Evolutionary conservation across 352 stramenopile genomes (phyloP), one percentile per base, ranked within the genome.

Genomic region (Phytophthora aleatoria): DNA sequence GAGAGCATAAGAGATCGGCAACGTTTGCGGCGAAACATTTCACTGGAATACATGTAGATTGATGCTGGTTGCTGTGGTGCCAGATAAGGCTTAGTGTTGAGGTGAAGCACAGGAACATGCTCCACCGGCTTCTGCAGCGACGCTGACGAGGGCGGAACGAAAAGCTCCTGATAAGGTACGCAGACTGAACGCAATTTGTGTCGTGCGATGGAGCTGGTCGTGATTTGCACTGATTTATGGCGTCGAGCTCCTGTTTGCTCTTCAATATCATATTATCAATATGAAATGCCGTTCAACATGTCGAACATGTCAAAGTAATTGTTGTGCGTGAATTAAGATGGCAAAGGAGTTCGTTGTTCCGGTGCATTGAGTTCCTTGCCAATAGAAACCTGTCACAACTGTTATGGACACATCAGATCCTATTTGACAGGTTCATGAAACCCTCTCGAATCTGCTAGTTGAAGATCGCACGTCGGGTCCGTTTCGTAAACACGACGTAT

Each of bases 401-500:
- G 20, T 20, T 20, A 20, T 33, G 7, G 28, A 33, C 7, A 33
- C 28, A 33, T 5, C n/a, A 41, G n/a, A 16, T 16, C 49, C 49
- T 42, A 10, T 44, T 16, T 26, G 54, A 59, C 5, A 13, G 3
- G 28, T 27, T 52, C 30, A 1, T 33, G 2, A 55, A 44, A 8
- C 31, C 57, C 49, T 52, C 15, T 58, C 48, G n/a, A 65, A 65
- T 11, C 16, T 20, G 50, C 12, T 66, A 44, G 24, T 62, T 71
- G 64, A 72, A 72, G 64, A 33, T 67, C 28, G 10, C 53, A 64
- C 54, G 55, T 64, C 51, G 16, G 49, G 13, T 63, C 58, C 24
- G 50, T 4, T 51, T 36, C 49, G 57, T 67, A 64, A 72, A 61
- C 64, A 50, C 26, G 12, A 60, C 33, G 52, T 65, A 33, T 57